phyloP scores from a whole-genome alignment of 140 eudicot species.

The Cichorium intybus region DNA sequence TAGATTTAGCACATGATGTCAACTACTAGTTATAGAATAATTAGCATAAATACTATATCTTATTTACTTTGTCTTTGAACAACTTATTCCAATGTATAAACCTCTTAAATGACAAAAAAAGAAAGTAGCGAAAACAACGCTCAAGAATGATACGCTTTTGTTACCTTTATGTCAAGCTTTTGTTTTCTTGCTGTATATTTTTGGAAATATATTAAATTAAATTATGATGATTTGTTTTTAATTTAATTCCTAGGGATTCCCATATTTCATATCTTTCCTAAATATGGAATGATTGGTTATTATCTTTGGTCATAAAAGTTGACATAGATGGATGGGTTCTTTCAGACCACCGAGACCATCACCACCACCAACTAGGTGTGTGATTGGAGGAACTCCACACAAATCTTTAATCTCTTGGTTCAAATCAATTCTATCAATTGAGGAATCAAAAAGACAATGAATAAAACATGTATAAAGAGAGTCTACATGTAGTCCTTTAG shows the following conservation, averaged over 20 bases:
- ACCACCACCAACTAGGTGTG: conserved; percentile 21
- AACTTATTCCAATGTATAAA: not conserved
- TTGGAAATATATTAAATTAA: not conserved
- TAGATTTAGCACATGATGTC: conserved; percentile 21
- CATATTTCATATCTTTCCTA: conserved; percentile 12
- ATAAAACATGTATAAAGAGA: conserved; percentile 1
- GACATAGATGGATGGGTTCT: conserved; percentile 38
- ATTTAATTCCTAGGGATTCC: not conserved
- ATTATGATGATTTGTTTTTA: not conserved
- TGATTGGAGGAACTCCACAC: conserved; percentile 28
- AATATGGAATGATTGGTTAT: conserved; percentile 20
- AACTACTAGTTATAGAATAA: not conserved
- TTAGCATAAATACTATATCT: conserved; percentile 6
- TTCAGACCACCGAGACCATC: conserved; percentile 27
- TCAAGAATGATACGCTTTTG: not conserved
- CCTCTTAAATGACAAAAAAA: not conserved
- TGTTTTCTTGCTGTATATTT: not conserved
- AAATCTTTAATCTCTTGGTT: conserved; percentile 18
- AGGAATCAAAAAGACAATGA: conserved; percentile 7
- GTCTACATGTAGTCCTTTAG: not conserved
- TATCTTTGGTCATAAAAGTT: conserved; percentile 22
- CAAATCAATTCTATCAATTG: not conserved
- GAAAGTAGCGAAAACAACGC: not conserved
- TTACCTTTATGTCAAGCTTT: not conserved
- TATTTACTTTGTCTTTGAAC: conserved; percentile 6